Evolutionary conservation across 139 green algal species (phyloP), one percentile per base, ranked within the genome.

Genomic region (Dunaliella primolecta): DNA sequence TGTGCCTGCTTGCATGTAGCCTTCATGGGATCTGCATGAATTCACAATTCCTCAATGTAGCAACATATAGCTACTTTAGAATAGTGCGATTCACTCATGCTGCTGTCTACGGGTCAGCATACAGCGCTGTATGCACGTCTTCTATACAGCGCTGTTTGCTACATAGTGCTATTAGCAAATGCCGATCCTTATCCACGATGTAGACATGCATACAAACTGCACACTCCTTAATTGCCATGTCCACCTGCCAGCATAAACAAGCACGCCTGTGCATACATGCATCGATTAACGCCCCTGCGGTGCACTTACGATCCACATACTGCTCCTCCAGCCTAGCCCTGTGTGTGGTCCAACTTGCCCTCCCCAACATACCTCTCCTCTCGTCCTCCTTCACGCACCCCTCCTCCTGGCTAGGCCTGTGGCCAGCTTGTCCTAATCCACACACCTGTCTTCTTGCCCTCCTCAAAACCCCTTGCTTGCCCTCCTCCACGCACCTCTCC

Each of bases 1-100:
- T 79, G 20, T 23, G 21, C 30, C 7, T 32, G 30, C 21, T 21
- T 79, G 30, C n/a, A 36, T 33, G 11, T 36, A 36, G 72, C 30
- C 11, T 23, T 33, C 30, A 79, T 79, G n/a, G n/a, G n/a, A 34
- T 79, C n/a, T 79, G 72, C 72, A 79, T 79, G 20, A 15, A 79
- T 79, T 64, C 7, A 64, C 15, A 64, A 15, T 64, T 7, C 46
- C 7, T 64, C 7, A 64, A 15, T 15, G 7, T 64, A 15, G 15
- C 46, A 64, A 64, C 46, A 64, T 25, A 25, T 7, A 25, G 46
- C 15, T 7, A 15, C 46, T 15, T 15, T 64, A 64, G 46, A 7
- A 64, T n/a, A n/a, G n/a, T n/a, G n/a, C n/a, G n/a, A n/a, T n/a
- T n/a, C n/a, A n/a, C n/a, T n/a, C n/a, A n/a, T n/a, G n/a, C n/a